phyloP scores from a whole-genome alignment of 208 protist species.

The Crithidia acanthocephali region DNA sequence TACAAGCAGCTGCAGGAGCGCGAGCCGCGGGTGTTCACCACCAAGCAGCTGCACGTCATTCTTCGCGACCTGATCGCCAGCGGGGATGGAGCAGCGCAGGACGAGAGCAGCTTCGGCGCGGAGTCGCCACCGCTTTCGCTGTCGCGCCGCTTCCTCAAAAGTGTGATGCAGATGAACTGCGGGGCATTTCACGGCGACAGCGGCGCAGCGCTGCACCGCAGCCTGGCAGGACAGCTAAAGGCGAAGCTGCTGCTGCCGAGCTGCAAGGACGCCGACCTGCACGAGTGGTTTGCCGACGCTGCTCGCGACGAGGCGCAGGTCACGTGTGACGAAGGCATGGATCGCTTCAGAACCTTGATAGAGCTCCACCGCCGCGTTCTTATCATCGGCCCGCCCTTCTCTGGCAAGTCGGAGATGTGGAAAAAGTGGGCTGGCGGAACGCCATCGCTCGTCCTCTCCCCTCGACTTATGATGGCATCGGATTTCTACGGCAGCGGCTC shows the following conservation, averaged over 20 bases:
- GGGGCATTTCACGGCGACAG: slow-evolving; percentile 45
- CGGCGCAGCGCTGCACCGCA: slow-evolving; percentile 37
- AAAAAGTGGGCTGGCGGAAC: slow-evolving; percentile 51
- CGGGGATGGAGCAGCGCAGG: background rate
- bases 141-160: slow-evolving; percentile 29
- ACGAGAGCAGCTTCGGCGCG: background rate
- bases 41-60: slow-evolving; percentile 43
- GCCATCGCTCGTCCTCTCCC: slow-evolving; percentile 53
- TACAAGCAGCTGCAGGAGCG: slow-evolving; percentile 63
- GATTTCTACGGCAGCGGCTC: slow-evolving; percentile 72
- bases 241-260: slow-evolving; percentile 34
- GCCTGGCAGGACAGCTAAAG: slow-evolving; percentile 52
- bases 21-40: slow-evolving; percentile 52
- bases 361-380: slow-evolving; percentile 52
- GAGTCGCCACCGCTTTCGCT: slow-evolving; percentile 1
- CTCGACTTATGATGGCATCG: slow-evolving; percentile 53
- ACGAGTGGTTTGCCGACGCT: background rate
- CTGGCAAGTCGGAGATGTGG: slow-evolving; percentile 78
- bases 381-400: slow-evolving; percentile 69
- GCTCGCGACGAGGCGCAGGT: background rate
- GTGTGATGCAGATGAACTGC: slow-evolving; percentile 31
- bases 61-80: slow-evolving; percentile 38
- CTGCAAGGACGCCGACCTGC: slow-evolving; percentile 18
- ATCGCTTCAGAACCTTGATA: slow-evolving; percentile 64
- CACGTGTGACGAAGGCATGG: slow-evolving; percentile 23